A percentile compares a stretch with the other conserved stretches of the same genome.
Evolutionary conservation across 257 asterid species (phyloP).

Genomic region (Solanum clarkiae): DNA sequence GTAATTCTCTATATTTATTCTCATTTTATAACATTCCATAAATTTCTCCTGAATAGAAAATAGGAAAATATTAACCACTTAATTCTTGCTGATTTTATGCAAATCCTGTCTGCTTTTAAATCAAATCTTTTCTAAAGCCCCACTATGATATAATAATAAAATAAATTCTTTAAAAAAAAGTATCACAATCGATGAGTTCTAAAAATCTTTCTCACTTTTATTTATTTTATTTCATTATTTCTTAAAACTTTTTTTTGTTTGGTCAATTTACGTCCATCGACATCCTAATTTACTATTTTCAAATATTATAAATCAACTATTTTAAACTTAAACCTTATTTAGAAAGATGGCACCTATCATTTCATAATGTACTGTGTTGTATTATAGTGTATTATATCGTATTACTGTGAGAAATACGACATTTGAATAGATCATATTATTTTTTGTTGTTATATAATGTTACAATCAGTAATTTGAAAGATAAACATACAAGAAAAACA

Average conservation of each 20-base stretch:
- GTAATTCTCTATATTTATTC: background rate
- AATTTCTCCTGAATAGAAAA: background rate
- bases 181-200: background rate
- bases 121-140: background rate
- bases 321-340: background rate
- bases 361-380: background rate
- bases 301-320: background rate
- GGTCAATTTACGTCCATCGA: background rate
- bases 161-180: background rate
- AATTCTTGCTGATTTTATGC: background rate
- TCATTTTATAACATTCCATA: background rate
- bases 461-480: background rate
- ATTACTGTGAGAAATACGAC: background rate
- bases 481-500: background rate
- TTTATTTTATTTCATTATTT: background rate
- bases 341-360: background rate
- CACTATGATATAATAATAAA: background rate
- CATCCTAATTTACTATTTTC: background rate
- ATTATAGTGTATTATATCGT: background rate
- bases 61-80: background rate
- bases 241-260: background rate
- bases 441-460: background rate
- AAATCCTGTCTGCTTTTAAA: background rate
- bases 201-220: background rate
- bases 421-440: background rate